phyloP scores from a whole-genome alignment of 352 stramenopile species.

The Phytopythium litorale region DNA sequence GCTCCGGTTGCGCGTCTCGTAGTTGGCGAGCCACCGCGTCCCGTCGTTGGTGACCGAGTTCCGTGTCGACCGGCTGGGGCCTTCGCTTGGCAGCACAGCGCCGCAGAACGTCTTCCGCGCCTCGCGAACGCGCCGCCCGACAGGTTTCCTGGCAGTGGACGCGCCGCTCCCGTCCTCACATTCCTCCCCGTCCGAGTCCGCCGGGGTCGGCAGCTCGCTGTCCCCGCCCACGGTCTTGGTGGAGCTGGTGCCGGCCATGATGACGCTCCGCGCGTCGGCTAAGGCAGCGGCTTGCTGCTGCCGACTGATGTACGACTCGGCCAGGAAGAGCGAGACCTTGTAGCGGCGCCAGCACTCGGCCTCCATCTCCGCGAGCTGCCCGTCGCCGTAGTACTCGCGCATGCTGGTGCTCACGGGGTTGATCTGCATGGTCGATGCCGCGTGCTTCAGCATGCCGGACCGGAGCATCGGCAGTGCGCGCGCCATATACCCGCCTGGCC shows the following conservation, averaged over 20 bases:
- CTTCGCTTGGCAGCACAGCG: slow-evolving; percentile 23
- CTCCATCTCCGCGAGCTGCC: slow-evolving; percentile 55
- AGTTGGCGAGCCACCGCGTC: slow-evolving; percentile 59
- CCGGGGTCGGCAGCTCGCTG: not conserved
- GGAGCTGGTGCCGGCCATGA: not conserved
- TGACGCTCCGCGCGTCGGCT: not conserved
- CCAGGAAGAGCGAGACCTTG: slow-evolving; percentile 62
- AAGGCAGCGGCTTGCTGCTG: not conserved
- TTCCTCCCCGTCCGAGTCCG: not conserved
- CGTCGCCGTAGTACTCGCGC: slow-evolving; percentile 43
- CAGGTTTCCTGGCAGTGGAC: not conserved
- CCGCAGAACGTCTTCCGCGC: slow-evolving; percentile 38
- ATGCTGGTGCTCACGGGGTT: slow-evolving; percentile 46
- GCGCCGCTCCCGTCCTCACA: not conserved
- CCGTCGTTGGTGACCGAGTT: slow-evolving; percentile 47
- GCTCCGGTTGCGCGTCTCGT: slow-evolving; percentile 27
- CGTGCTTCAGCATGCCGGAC: slow-evolving; percentile 41
- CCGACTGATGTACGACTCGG: slow-evolving; percentile 24
- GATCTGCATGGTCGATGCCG: slow-evolving; percentile 36
- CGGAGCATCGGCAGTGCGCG: slow-evolving; percentile 27
- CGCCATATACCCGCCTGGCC: not conserved
- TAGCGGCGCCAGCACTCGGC: slow-evolving; percentile 72
- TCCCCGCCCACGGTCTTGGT: not conserved
- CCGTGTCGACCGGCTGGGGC: slow-evolving; percentile 14
- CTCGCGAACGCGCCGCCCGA: slow-evolving; percentile 15